Percentiles rank a stretch among this genome's conserved stretches.
These are phyloP conservation scores for Cercospora nicotianae DNA, from an alignment of 2,329 filamentous ascomycete genomes.

Conservation along the genomic window DNA sequence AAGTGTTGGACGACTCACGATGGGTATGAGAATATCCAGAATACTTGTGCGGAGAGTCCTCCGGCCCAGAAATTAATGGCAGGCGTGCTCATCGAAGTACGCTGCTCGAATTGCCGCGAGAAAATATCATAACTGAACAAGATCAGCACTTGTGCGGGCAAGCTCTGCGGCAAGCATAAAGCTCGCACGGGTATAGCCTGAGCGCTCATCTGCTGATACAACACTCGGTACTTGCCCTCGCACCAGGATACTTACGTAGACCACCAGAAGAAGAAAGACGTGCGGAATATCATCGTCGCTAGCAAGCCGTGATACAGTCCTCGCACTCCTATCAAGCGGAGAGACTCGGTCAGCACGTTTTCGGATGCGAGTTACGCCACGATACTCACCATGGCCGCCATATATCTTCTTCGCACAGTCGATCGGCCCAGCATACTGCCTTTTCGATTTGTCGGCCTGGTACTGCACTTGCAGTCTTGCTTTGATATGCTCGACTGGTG, in stretches of 20 bases:
- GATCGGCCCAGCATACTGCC: conserved; percentile 81
- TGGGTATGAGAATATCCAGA: conserved; percentile 65
- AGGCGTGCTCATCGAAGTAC: conserved; percentile 71
- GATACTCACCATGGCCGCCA: conserved; percentile 55
- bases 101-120: conserved; percentile 63
- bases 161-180: not conserved
- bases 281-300: conserved; percentile 84
- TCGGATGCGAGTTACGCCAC: not conserved
- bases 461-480: conserved; percentile 94
- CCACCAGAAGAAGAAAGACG: conserved; percentile 99
- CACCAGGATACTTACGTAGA: conserved; percentile 51
- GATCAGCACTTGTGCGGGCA: not conserved
- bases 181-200: not conserved
- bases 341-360: not conserved
- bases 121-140: conserved; percentile 70
- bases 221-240: not conserved
- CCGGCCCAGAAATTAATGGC: conserved; percentile 97
- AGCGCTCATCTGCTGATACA: not conserved
- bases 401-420: conserved; percentile 74
- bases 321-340: conserved; percentile 50
- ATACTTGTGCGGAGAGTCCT: conserved; percentile 86
- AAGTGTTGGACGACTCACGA: not conserved
- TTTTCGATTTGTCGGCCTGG: conserved; percentile 70
- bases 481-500: conserved; percentile 93
- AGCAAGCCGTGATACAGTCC: conserved; percentile 84